phyloP scores from a whole-genome alignment of 176 grass and related monocot genomes.

The Eleusine coracana region DNA sequence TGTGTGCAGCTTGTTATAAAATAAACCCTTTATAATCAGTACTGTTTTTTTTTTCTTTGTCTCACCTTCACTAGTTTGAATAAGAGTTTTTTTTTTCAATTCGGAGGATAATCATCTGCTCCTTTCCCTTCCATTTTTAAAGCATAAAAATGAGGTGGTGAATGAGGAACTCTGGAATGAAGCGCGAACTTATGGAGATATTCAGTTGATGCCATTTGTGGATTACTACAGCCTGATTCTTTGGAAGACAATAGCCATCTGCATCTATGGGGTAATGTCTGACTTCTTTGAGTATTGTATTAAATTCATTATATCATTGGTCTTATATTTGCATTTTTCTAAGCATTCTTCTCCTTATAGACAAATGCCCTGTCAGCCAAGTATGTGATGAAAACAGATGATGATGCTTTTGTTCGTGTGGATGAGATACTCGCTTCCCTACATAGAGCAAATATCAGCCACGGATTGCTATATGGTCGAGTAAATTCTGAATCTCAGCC shows the following conservation, averaged over 20 bases:
- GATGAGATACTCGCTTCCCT: conserved; percentile 87
- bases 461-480: conserved; percentile 77
- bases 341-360: conserved; percentile 45
- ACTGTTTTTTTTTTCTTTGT: neutral
- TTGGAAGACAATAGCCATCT: conserved; percentile 97
- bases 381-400: conserved; percentile 99
- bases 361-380: conserved; percentile 81
- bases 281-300: conserved; percentile 1
- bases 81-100: conserved; percentile 16
- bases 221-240: conserved; percentile 99
- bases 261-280: conserved; percentile 87
- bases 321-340: conserved; percentile 28
- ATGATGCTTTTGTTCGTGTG: conserved; percentile 98
- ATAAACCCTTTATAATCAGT: neutral
- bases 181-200: conserved; percentile 86
- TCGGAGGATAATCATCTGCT: conserved; percentile 32
- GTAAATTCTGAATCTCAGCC: conserved; percentile 94
- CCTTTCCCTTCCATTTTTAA: conserved; percentile 34
- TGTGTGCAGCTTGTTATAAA: conserved; percentile 18
- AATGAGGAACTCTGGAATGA: conserved; percentile 98
- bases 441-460: conserved; percentile 60
- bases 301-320: neutral
- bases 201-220: conserved; percentile 98
- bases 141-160: conserved; percentile 97
- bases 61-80: conserved; percentile 12